Base-by-base conservation (phyloP, 1,284 basidiomycete genomes). In the Ganoderma sinense region DNA sequence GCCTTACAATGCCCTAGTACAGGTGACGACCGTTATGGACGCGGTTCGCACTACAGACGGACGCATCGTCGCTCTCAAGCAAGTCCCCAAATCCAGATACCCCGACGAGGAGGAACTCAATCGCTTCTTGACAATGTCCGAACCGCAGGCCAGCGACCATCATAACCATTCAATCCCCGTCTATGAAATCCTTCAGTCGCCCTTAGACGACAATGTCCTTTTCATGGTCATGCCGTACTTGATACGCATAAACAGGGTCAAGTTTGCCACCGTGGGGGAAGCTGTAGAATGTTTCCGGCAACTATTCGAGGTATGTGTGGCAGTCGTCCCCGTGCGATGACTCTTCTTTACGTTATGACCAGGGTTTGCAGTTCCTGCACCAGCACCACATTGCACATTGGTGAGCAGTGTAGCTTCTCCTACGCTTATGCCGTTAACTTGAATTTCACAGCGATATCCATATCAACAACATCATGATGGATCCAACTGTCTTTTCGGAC, bases 151-250 rank as follows among this genome's bases (percentile, higher is more conserved):
- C 0, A 59, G 68, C 1, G 71, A 80, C 59, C 70, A 76, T 2
- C 60, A 63, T 14, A 81, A 81, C 40, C 80, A 80, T 60, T 74
- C 69, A 33, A 74, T 76, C 2, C 79, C 76, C 0, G 31, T 82
- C 7, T 65, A 80, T 29, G 78, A 79, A 0, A 55, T 71, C 0
- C 66, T 81, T 0, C 36, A 74, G 8, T 66, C 71, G 4, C 74
- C 73, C 0, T 48, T 75, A 1, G 72, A 74, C 41, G 56, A 74
- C 0, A 66, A 67, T 20, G 31, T 65, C 2, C 29, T 45, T 0
- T 69, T 79, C n/a, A 33, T 81, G 2, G 78, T 82, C 23, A 75
- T 80, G 71, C 75, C 80, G 0, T 55, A 75, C 5, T 71, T 81
- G 4, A 71, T 77, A 2, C 62, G 43, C 0, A 75, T 71, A 39